Base-by-base conservation (phyloP, 176 grass and related monocot species). In the Triticum monococcum region DNA sequence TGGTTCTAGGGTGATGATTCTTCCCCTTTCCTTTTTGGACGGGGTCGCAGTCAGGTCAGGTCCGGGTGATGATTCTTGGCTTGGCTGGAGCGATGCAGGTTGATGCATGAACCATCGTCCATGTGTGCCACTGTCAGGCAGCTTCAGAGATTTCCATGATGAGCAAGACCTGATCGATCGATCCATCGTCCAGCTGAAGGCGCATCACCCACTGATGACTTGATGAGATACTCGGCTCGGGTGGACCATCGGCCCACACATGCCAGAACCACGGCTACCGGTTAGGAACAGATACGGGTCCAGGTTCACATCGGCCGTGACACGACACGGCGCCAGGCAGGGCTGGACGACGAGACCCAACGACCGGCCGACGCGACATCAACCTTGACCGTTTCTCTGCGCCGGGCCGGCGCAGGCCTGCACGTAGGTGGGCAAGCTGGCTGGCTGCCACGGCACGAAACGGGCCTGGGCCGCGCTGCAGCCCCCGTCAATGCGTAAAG, bases 401-500 rank as follows among this genome's bases (percentile, higher is more conserved):
- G 23, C 83, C 74, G 40, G 63, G 6, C 83, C 74, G 56, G 48
- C 48, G 48, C 24, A 38, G 77, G 67, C 85, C 48, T 36, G 16
- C 46, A 17, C 48, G 5, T 16, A 22, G 14, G 9, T 30, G 28
- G 28, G 28, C 28, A 30, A 30, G 75, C 74, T 6, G 28, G 26
- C 26, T 8, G 54, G 76, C 72, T 31, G 72, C 72, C 72, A 52
- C 52, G 0, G 76, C 76, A 77, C 74, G 74, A 77, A 54, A 45
- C 72, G 83, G 54, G 68, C 82, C 45, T 77, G 50, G 56, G 48
- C 46, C 4, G 74, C 43, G 3, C n/a, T 59, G 46, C n/a, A 41
- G 46, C 72, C 68, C 36, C 75, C 60, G 85, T 85, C 59, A 81
- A 81, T 81, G 82, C 77, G 60, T 85, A 76, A 90, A 90, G 78